These are phyloP conservation scores for Hirschioporus abietinus DNA, from an alignment of 768 basidiomycete species.

Conservation along the genomic window DNA sequence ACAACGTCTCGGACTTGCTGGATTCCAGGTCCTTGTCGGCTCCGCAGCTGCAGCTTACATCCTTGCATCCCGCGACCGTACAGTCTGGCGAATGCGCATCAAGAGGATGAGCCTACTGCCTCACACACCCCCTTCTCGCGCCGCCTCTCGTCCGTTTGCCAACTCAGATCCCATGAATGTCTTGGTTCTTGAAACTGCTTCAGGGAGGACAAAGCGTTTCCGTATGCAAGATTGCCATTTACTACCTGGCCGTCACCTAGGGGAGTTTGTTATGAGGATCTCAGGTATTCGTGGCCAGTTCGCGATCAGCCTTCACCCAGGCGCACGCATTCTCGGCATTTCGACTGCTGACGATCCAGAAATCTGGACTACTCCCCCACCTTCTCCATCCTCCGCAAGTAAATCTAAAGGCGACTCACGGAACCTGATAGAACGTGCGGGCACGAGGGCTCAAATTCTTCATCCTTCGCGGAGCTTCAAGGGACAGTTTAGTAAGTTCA, in stretches of 20 bases:
- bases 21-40: conserved; percentile 15
- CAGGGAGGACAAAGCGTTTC: background rate
- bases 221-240: background rate
- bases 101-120: background rate
- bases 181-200: background rate
- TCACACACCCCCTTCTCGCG: background rate
- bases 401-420: background rate
- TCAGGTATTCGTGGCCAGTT: conserved; percentile 1
- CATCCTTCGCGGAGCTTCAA: background rate
- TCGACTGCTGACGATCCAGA: background rate
- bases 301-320: background rate
- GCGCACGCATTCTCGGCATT: background rate
- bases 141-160: background rate
- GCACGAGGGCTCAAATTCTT: background rate
- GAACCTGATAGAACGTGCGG: background rate
- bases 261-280: background rate
- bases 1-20: conserved; percentile 17
- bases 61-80: conserved; percentile 18
- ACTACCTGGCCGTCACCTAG: background rate
- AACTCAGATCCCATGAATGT: background rate
- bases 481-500: background rate
- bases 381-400: background rate
- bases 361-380: background rate
- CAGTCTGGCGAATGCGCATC: conserved; percentile 19
- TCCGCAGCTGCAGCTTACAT: conserved; percentile 16